phyloP scores from a whole-genome alignment of 2,329 filamentous ascomycete genomes.

The Aspergillus sp. region DNA sequence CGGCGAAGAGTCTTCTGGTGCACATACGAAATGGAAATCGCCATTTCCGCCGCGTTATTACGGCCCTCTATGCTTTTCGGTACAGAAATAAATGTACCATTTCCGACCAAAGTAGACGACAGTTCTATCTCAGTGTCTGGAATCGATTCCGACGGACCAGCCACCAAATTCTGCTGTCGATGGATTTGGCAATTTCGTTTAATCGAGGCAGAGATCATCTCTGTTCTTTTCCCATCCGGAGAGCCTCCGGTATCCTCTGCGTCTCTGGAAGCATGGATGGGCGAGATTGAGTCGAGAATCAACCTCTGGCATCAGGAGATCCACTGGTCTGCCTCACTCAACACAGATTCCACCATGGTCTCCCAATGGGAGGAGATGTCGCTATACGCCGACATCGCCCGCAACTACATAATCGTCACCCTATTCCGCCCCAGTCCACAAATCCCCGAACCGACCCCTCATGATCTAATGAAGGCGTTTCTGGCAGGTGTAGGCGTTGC shows the following conservation, averaged over 20 bases:
- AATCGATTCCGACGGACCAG: too few relatives aligned
- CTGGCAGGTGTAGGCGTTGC: neutral
- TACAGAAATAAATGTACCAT: neutral
- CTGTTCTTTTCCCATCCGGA: neutral
- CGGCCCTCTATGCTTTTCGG: neutral
- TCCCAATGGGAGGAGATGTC: neutral
- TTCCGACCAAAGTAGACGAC: neutral
- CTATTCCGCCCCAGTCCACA: neutral
- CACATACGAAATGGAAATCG: constrained; percentile 1
- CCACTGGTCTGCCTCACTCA: neutral
- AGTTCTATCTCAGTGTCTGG: too few relatives aligned
- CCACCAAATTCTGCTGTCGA: too few relatives aligned
- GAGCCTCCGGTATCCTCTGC: neutral
- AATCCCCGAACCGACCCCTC: neutral
- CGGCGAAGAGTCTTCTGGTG: neutral
- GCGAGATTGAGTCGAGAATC: neutral
- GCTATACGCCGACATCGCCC: neutral
- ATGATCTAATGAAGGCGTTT: neutral
- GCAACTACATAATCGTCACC: neutral
- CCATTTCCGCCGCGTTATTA: neutral
- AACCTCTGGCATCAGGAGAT: neutral
- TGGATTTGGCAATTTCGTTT: neutral
- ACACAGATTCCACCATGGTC: neutral
- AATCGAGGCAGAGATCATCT: neutral
- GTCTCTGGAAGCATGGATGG: neutral